phyloP scores from a whole-genome alignment of 176 grass and related monocot genomes.

The Chloris gayana region DNA sequence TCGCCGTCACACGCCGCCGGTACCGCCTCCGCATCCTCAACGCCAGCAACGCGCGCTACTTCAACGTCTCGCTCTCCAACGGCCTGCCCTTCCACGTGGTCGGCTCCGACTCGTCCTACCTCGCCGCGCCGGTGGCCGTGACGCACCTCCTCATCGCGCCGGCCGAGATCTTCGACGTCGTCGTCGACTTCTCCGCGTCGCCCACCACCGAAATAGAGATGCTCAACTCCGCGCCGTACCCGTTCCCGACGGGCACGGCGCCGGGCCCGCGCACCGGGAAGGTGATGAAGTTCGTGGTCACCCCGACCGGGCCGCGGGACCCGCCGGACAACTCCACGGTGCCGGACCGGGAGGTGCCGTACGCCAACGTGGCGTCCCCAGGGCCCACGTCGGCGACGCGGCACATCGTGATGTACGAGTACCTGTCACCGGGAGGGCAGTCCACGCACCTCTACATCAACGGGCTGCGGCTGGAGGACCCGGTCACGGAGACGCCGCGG shows the following conservation, averaged over 20 bases:
- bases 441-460: constrained; percentile 78
- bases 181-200: constrained; percentile 35
- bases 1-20: constrained; percentile 50
- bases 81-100: constrained; percentile 52
- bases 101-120: constrained; percentile 65
- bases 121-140: constrained; percentile 47
- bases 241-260: constrained; percentile 30
- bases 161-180: constrained; percentile 52
- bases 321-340: constrained; percentile 35
- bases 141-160: constrained; percentile 54
- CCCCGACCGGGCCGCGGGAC: background rate
- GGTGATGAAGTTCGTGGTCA: constrained; percentile 51
- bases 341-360: constrained; percentile 31
- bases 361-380: constrained; percentile 17
- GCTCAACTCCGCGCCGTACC: constrained; percentile 38
- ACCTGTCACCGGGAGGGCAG: constrained; percentile 43
- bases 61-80: constrained; percentile 55
- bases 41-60: constrained; percentile 81
- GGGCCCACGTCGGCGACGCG: constrained; percentile 30
- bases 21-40: constrained; percentile 78
- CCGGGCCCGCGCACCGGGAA: constrained; percentile 31
- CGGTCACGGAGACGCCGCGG: constrained; percentile 62
- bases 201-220: constrained; percentile 27
- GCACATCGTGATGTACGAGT: constrained; percentile 74
- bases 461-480: constrained; percentile 48